These are phyloP conservation scores for Nitzschia putrida DNA, from an alignment of 108 stramenopile species.

Conservation along the genomic window DNA sequence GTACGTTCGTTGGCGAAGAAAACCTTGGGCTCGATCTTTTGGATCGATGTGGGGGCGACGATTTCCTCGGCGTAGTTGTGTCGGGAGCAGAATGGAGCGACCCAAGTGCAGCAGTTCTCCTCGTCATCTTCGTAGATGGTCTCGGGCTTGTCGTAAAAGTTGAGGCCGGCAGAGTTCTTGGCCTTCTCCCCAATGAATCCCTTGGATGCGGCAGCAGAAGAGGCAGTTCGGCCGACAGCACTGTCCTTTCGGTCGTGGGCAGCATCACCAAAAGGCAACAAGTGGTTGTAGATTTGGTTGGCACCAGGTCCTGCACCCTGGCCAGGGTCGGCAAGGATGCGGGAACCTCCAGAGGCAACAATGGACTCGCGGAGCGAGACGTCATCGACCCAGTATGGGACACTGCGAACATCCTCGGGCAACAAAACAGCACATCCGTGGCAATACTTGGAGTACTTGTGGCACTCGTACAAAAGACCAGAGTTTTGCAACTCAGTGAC, in stretches of 20 bases:
- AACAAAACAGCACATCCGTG: constrained; percentile 87
- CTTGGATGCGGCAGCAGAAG: constrained; percentile 46
- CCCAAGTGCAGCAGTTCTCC: constrained; percentile 56
- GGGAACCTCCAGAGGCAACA: constrained; percentile 66
- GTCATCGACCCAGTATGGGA: constrained; percentile 98
- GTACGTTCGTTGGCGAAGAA: constrained; percentile 98
- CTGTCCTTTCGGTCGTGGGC: constrained; percentile 67
- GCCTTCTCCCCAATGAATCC: constrained; percentile 44
- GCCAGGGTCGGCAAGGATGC: constrained; percentile 65
- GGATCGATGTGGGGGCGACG: constrained; percentile 85
- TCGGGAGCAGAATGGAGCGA: constrained; percentile 77
- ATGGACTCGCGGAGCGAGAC: constrained; percentile 89
- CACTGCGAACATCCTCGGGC: constrained; percentile 90
- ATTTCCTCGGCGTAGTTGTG: constrained; percentile 51
- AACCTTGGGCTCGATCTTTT: constrained; percentile 97
- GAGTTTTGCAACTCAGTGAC: constrained; percentile 88
- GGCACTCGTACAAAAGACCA: constrained; percentile 89
- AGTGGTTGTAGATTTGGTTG: constrained; percentile 82
- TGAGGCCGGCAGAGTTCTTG: constrained; percentile 32
- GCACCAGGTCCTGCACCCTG: constrained; percentile 81
- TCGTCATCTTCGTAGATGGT: constrained; percentile 49
- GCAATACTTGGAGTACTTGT: constrained; percentile 92
- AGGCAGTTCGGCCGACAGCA: constrained; percentile 76
- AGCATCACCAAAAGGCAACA: constrained; percentile 84
- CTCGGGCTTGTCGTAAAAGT: constrained; percentile 47